Evolutionary conservation across 192 early-diverging fungal genomes (phyloP).

Genomic region (Mortierella alpina): DNA sequence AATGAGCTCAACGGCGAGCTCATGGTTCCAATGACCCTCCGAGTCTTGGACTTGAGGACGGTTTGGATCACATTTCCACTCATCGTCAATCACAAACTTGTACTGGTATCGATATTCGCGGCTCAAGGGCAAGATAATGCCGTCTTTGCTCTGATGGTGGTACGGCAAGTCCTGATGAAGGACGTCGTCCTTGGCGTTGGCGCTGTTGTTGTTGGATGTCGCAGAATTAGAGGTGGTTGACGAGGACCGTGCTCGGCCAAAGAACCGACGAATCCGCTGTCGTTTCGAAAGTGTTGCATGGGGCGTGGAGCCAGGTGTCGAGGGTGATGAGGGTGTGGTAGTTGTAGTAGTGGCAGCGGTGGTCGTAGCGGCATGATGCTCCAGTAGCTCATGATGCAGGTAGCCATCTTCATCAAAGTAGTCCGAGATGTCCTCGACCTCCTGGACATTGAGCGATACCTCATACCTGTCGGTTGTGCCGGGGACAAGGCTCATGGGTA

Average conservation of each 20-base stretch:
- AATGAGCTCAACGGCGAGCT: constrained; percentile 58
- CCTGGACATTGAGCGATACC: constrained; percentile 35
- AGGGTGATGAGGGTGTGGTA: background rate
- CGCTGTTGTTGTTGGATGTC: constrained; percentile 1
- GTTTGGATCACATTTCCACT: constrained; percentile 40
- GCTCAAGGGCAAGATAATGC: constrained; percentile 21
- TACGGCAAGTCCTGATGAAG: constrained; percentile 25
- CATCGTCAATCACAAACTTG: constrained; percentile 56
- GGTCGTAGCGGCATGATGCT: constrained; percentile 20
- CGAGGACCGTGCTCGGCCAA: constrained; percentile 46
- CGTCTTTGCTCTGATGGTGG: constrained; percentile 42
- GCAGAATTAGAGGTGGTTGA: constrained; percentile 9
- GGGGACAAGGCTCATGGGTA: constrained; percentile 31
- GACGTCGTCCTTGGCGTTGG: constrained; percentile 3
- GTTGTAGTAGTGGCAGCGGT: background rate
- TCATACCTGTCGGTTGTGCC: constrained; percentile 31
- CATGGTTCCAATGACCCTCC: constrained; percentile 67
- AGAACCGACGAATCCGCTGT: constrained; percentile 21
- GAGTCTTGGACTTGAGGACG: constrained; percentile 55
- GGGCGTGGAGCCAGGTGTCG: background rate
- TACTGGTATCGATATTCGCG: constrained; percentile 46
- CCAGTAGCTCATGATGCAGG: constrained; percentile 38
- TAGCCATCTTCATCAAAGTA: constrained; percentile 43
- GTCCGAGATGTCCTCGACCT: constrained; percentile 37
- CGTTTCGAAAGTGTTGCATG: constrained; percentile 11